Percentiles rank a stretch among this genome's conserved stretches.
Evolutionary conservation across 2,329 filamentous ascomycete species (phyloP).

Genomic region (Verticillium isaacii): DNA sequence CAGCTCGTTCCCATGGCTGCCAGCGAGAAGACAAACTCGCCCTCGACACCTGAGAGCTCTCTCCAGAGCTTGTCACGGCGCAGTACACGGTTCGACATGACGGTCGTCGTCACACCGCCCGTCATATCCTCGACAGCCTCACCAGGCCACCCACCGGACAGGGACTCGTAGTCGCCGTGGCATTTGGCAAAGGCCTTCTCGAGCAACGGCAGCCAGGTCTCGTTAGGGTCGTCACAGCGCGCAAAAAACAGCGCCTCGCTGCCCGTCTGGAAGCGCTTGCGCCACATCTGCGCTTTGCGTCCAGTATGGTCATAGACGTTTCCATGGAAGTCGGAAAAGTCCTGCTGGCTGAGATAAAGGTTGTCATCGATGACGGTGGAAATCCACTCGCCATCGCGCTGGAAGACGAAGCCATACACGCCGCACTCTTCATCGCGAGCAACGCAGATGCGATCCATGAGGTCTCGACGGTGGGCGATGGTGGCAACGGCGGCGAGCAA

Average conservation of each 20-base stretch:
- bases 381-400: slow-evolving; percentile 67
- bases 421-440: slow-evolving; percentile 62
- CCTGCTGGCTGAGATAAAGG: slow-evolving; percentile 21
- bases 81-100: slow-evolving; percentile 53
- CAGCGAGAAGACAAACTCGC: slow-evolving; percentile 58
- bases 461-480: slow-evolving; percentile 57
- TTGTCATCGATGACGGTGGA: slow-evolving; percentile 70
- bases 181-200: slow-evolving; percentile 77
- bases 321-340: slow-evolving; percentile 11
- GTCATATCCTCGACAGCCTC: slow-evolving; percentile 44
- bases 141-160: slow-evolving; percentile 62
- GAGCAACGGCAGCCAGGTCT: slow-evolving; percentile 69
- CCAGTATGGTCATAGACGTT: slow-evolving; percentile 34
- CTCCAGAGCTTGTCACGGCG: slow-evolving; percentile 68
- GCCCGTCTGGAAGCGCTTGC: slow-evolving; percentile 59
- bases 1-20: slow-evolving; percentile 25
- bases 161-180: slow-evolving; percentile 65
- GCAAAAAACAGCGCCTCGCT: slow-evolving; percentile 67
- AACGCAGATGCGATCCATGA: slow-evolving; percentile 65
- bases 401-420: slow-evolving; percentile 71
- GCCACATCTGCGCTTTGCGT: slow-evolving; percentile 56
- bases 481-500: slow-evolving; percentile 66
- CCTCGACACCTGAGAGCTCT: slow-evolving; percentile 61
- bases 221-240: slow-evolving; percentile 62
- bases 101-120: slow-evolving; percentile 51